A percentile compares a stretch with the other conserved stretches of the same genome.
Conservation (phyloP, 1,284 basidiomycete genomes). For the Ceratobasidium sp. region DNA sequence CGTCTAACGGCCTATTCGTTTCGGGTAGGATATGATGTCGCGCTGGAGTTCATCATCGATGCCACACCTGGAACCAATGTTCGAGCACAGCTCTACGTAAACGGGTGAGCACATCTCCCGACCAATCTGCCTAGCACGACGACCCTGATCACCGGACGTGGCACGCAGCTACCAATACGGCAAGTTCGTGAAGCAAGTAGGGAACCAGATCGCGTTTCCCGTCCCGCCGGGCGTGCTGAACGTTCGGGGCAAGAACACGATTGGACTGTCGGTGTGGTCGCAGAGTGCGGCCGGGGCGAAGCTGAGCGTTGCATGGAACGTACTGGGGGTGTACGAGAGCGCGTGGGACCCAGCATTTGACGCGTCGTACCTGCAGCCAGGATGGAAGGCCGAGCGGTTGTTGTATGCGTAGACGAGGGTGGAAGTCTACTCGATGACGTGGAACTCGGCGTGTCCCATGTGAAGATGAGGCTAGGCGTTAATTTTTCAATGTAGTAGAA, state of each 20-base stretch:
- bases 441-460: too few species aligned
- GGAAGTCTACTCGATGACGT: too few species aligned
- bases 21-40: conserved; percentile 29
- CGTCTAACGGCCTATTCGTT: too few species aligned
- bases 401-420: conserved; percentile 7
- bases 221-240: conserved; percentile 45
- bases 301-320: conserved; percentile 35
- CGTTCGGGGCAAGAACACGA: conserved; percentile 42
- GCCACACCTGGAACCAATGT: conserved; percentile 37
- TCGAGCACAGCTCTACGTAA: conserved; percentile 46
- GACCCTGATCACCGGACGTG: too few species aligned
- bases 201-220: conserved; percentile 45
- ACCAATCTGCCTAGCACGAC: too few species aligned
- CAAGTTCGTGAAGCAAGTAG: conserved; percentile 42
- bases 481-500: too few species aligned
- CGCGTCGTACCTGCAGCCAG: conserved; percentile 33
- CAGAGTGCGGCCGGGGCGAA: conserved; percentile 40
- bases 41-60: conserved; percentile 37
- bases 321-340: conserved; percentile 40
- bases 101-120: conserved; percentile 30
- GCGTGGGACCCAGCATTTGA: conserved; percentile 40
- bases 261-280: conserved; percentile 44
- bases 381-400: conserved; percentile 28
- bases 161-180: conserved; percentile 45
- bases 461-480: too few species aligned